Base-by-base conservation (phyloP, 176 grass and related monocot genomes). In the Triticum timopheevii region DNA sequence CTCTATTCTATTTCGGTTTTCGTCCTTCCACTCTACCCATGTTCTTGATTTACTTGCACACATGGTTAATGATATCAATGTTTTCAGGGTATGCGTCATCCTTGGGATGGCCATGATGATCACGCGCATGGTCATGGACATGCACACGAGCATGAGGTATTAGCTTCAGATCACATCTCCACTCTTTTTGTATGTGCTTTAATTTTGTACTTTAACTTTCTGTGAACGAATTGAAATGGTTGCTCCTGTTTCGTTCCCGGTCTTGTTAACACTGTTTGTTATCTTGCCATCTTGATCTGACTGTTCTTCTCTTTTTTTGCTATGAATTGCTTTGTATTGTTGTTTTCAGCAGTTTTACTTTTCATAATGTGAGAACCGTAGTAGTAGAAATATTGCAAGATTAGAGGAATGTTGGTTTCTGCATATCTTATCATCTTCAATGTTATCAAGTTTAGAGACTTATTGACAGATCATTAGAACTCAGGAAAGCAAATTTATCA, bases 21-120 rank as follows among this genome's bases (percentile, higher is more conserved):
- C 6, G 24, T 72, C 7, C 6, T 68, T 65, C 4, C 2, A 20
- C 22, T 35, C 62, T 82, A 25, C 24, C 3, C 9, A 62, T 74
- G 17, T 5, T 61, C 54, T 90, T 90, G 10, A 65, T 78, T 35
- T 70, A 7, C 1, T 62, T 16, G 28, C 20, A 42, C 33, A 36
- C 23, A 39, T 86, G 10, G 45, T 74, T 45, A 30, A 27, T 44
- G 72, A 38, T 17, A 15, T 6, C 31, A 66, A 77, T 87, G 19
- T 54, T 89, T 83, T 66, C 66, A 98, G 96, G 93, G 96, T 89
- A 84, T 90, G 88, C 96, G 90, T 23, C 96, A 98, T 87, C 96
- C 93, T 83, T 98, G 96, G 93, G 96, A 98, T 40, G 93, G 93
- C 54, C 93, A 98, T 85, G 96, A 91, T 62, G 93, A 95, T 15